Base-by-base conservation (phyloP, 2,329 filamentous ascomycete species). In the Pezicula neosporulosa region DNA sequence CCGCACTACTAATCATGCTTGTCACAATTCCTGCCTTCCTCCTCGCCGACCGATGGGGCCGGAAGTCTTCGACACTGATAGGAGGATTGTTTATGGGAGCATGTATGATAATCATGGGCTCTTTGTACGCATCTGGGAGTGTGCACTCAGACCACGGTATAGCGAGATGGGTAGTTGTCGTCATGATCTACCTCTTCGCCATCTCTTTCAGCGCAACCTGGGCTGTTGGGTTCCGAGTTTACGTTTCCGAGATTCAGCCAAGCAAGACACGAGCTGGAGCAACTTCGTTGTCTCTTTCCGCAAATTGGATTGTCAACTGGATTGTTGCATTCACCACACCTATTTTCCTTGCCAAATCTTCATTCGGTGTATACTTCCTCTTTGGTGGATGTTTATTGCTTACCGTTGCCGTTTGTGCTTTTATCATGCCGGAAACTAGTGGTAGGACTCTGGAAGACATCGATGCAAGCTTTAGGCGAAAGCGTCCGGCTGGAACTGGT, bases 211-310 rank as follows among this genome's bases (percentile, higher is more conserved):
- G 66, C 16, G 66, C 64, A 0, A 75, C 77, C 0, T 85, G 81
- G 78, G 80, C 70, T 0, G 76, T 85, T 13, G 72, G 74, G 0
- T 69, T 77, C 44, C 79, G 78, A 54, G 76, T 85, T 6, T 84
- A 82, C 51, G 73, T 76, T 1, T 72, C 74, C 8, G 81, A 85
- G 64, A 83, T 83, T 36, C 80, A 83, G 56, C 78, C 79, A 0
- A 69, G 72, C 3, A 67, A 74, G 37, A 83, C 78, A 0, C 70
- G 81, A 5, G 80, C 79, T 1, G 73, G 75, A 0, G 80, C 78
- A 4, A 80, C 75, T 12, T 76, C 73, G 49, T 57, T 82, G 4
- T 77, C 76, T 0, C 71, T 78, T 57, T 70, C 71, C 4, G 66
- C 69, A 18, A 76, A 75, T 47, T 77, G 73, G 62, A 42, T 56